phyloP scores from a whole-genome alignment of 2,329 filamentous ascomycete genomes.

The Metarhizium album region DNA sequence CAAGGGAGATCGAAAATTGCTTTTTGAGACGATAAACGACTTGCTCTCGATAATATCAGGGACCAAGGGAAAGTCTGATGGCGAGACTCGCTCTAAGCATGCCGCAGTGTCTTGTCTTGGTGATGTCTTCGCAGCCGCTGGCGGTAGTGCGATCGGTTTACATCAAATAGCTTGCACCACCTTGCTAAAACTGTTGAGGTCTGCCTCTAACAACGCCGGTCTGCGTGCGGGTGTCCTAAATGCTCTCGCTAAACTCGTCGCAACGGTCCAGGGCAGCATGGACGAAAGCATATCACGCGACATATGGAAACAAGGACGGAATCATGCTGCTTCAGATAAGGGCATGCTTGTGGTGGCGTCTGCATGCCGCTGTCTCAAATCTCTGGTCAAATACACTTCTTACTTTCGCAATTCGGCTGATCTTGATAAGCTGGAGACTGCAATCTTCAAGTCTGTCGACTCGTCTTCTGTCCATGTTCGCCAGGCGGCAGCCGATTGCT shows the following conservation, averaged over 20 bases:
- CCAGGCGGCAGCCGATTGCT: conserved; percentile 75
- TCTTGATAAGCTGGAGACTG: conserved; percentile 76
- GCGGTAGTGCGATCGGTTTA: conserved; percentile 81
- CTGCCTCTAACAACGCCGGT: conserved; percentile 68
- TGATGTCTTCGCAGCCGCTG: conserved; percentile 81
- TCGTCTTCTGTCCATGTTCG: conserved; percentile 64
- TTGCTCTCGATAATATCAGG: conserved; percentile 61
- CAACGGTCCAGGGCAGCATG: conserved; percentile 63
- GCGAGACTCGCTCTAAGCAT: conserved; percentile 71
- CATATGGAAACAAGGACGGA: conserved; percentile 85
- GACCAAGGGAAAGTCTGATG: conserved; percentile 64
- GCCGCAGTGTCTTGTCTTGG: conserved; percentile 80
- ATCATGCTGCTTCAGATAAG: conserved; percentile 67
- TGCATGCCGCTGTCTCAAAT: conserved; percentile 69
- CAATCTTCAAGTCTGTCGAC: conserved; percentile 80
- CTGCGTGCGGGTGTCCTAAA: conserved; percentile 68
- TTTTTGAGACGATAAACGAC: conserved; percentile 93
- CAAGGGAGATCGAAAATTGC: conserved; percentile 77
- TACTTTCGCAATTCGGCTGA: conserved; percentile 85
- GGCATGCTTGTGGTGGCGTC: conserved; percentile 68
- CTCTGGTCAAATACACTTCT: conserved; percentile 58
- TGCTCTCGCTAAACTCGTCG: conserved; percentile 63
- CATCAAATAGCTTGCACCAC: conserved; percentile 64
- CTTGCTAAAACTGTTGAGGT: conserved; percentile 70
- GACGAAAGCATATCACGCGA: conserved; percentile 83